Evolutionary conservation across 2,329 filamentous ascomycete genomes (phyloP), one percentile per base, ranked within the genome.

Genomic region (Pseudogymnoascus sp.): DNA sequence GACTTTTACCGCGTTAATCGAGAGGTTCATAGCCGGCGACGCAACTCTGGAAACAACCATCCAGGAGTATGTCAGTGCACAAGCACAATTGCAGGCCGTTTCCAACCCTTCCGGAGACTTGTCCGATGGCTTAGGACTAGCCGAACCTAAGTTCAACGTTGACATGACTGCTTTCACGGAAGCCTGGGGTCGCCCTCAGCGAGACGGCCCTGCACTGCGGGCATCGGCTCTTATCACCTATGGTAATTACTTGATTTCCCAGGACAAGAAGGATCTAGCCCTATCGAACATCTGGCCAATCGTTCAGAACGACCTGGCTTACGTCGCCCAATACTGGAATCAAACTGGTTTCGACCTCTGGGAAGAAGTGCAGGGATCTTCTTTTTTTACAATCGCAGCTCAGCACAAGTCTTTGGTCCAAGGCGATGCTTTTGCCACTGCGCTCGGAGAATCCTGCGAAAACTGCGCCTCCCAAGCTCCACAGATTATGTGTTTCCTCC

Each of bases 281-380:
- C 72, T 70, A 7, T 71, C 74, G 25, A 85, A 87, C 68, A 76
- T 84, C 8, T 92, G 88, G 88, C 89, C 89, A 1, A 78, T 93
- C 60, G 82, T 92, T 48, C 78, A 80, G 58, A 93, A 92, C 67
- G 90, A 94, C 69, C 79, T 95, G 35, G 80, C 80, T 45, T 94
- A 93, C 65, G 85, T 90, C 5, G 81, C 85, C 1, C 83, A 90
- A 69, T 89, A 90, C 75, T 90, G 87, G 84, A 83, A 81, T 63
- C 73, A 79, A 63, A 79, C 80, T 5, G 80, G 79, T 0, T 94
- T 85, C 69, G 90, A 95, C 72, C 80, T 95, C 2, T 94, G 90
- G 90, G 90, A 94, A 72, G 90, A 94, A 72, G 83, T 92, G 9
- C 77, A 79, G 25, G 88, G 89, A 37, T 87, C 83, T 21, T 92